Percentiles rank a stretch among this genome's conserved stretches.
phyloP scores from a whole-genome alignment of 306 rosid genomes.

The Quercus ilex region DNA sequence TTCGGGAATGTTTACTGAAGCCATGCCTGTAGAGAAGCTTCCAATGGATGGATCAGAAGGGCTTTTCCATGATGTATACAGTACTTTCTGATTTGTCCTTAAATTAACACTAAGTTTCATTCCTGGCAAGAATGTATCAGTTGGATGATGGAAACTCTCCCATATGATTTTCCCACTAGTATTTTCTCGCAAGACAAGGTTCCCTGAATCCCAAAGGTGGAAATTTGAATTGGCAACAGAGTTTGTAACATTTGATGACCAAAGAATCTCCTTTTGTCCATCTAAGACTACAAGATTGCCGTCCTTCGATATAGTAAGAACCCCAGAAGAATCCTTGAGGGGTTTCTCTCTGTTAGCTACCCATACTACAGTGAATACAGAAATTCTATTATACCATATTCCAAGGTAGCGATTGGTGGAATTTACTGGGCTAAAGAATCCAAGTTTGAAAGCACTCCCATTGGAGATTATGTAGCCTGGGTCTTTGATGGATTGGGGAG shows the following conservation, averaged over 20 bases:
- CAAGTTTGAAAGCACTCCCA: background rate
- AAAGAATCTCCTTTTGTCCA: slow-evolving; percentile 1
- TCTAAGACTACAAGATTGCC: slow-evolving; percentile 34
- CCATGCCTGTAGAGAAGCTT: slow-evolving; percentile 20
- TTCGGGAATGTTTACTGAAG: slow-evolving; percentile 17
- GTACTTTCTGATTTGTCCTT: background rate
- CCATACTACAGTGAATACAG: slow-evolving; percentile 17
- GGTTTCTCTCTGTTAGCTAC: slow-evolving; percentile 38
- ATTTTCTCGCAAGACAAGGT: slow-evolving; percentile 18
- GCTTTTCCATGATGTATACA: slow-evolving; percentile 27
- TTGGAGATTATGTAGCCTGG: background rate
- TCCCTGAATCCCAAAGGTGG: slow-evolving; percentile 36
- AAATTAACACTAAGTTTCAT: slow-evolving; percentile 10
- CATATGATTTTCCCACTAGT: slow-evolving; percentile 10
- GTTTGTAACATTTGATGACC: slow-evolving; percentile 36
- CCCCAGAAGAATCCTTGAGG: slow-evolving; percentile 21
- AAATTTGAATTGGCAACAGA: slow-evolving; percentile 5
- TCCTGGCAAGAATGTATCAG: slow-evolving; percentile 2
- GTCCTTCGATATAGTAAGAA: slow-evolving; percentile 11
- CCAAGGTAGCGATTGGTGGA: slow-evolving; percentile 9
- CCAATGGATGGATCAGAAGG: slow-evolving; percentile 36
- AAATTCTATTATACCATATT: slow-evolving; percentile 12
- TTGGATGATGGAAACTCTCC: slow-evolving; percentile 42
- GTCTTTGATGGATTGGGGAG: background rate
- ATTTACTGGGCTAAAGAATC: slow-evolving; percentile 20